Evolutionary conservation across 495 filamentous ascomycete genomes (phyloP), one percentile per base, ranked within the genome.

Genomic region (Penicillium manginii): DNA sequence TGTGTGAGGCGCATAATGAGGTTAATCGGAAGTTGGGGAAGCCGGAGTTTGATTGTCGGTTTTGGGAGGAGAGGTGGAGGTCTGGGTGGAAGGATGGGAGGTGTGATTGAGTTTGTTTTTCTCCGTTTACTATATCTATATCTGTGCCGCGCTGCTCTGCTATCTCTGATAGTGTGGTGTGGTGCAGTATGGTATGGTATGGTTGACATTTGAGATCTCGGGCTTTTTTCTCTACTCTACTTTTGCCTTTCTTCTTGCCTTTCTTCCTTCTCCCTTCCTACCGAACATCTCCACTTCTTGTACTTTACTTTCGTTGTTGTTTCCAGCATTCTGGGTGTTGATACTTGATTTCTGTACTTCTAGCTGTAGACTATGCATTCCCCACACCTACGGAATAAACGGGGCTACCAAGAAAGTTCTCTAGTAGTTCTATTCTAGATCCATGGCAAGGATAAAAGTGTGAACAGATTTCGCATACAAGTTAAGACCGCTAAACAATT

Each of bases 1-100:
- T 98, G 81, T 98, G 94, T 67, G 89, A 93, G 73, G 94, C 94
- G 65, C 94, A 98, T 81, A 98, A 98, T 79, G 92, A 91, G 63
- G 94, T 98, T 21, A 98, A 98, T 82, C 78, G 83, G 50, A 97
- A 97, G 77, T 69, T 98, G 60, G 94, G 94, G 58, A 98, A 98
- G 81, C 79, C 84, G 65, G 81, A 81, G 65, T 98, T 98, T 81
- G 92, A 98, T 82, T 98, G 94, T 76, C 77, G 76, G 21, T 85
- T 83, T 68, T 97, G 93, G 91, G 87, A 96, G 74, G 92, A 98
- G 81, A 83, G 94, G 73, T 98, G 94, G 94, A 79, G 89, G 78
- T 91, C 86, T 11, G 96, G 94, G 3, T 96, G 92, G 90, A 91
- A 88, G 76, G 93, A 97, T 83, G 93, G 93, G 22, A 65, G 81